A percentile compares a stretch with the other conserved stretches of the same genome.
These are phyloP conservation scores for Aspergillus bridgeri DNA, from an alignment of 495 filamentous ascomycete species.

Conservation along the genomic window DNA sequence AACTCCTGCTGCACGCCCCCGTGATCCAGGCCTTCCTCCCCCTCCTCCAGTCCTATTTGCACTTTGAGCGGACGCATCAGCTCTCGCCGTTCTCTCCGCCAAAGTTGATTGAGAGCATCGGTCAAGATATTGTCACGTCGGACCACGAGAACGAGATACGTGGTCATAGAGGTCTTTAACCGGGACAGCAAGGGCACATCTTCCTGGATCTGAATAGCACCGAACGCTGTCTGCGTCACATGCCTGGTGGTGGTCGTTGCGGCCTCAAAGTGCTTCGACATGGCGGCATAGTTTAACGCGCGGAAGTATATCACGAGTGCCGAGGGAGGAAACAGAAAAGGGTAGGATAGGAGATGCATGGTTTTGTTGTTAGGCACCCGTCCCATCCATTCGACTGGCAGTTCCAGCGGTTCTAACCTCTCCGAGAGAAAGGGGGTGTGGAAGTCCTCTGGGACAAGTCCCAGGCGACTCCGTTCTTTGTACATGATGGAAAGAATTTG, in stretches of 20 bases:
- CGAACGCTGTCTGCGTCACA: conserved; percentile 55
- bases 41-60: conserved; percentile 70
- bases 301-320: conserved; percentile 81
- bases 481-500: conserved; percentile 73
- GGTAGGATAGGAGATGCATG: conserved; percentile 74
- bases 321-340: conserved; percentile 73
- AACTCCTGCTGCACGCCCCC: conserved; percentile 96
- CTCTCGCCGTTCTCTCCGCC: conserved; percentile 78
- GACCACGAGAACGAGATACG: conserved; percentile 75
- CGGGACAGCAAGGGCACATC: conserved; percentile 55
- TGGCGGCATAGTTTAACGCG: conserved; percentile 77
- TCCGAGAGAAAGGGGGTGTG: conserved; percentile 72
- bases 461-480: conserved; percentile 58
- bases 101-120: conserved; percentile 84
- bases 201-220: conserved; percentile 36
- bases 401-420: conserved; percentile 70
- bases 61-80: conserved; percentile 84
- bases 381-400: conserved; percentile 70
- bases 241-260: conserved; percentile 61
- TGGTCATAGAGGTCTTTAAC: conserved; percentile 60
- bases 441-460: conserved; percentile 65
- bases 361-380: conserved; percentile 52
- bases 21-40: conserved; percentile 88
- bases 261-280: conserved; percentile 73
- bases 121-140: conserved; percentile 64